phyloP scores from a whole-genome alignment of 75 land plant genomes.

The Pinus albicaulis region DNA sequence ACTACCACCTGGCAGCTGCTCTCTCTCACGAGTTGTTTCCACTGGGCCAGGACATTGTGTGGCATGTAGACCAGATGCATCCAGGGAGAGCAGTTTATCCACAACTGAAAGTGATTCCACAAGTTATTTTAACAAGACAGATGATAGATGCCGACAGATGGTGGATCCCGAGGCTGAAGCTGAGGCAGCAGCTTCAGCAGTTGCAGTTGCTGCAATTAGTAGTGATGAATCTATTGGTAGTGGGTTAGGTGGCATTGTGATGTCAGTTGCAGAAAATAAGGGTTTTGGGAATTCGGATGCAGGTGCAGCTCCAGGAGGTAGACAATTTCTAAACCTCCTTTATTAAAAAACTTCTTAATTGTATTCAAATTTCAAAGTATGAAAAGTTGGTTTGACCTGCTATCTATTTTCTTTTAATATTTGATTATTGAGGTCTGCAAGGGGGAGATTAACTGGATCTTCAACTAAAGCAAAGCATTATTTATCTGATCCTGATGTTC shows the following conservation, averaged over 20 bases:
- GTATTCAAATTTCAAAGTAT: neutral
- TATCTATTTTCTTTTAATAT: conserved; percentile 1
- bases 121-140: conserved; percentile 42
- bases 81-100: conserved; percentile 37
- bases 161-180: conserved; percentile 81
- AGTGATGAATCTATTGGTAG: conserved; percentile 71
- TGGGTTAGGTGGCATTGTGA: conserved; percentile 19
- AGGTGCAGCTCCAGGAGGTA: conserved; percentile 18
- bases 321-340: neutral
- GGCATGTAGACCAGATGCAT: conserved; percentile 37
- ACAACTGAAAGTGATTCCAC: conserved; percentile 29
- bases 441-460: neutral
- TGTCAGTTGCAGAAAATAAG: conserved; percentile 35
- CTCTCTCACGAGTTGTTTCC: conserved; percentile 31
- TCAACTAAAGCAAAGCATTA: neutral
- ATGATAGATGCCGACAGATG: conserved; percentile 29
- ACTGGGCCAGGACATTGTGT: conserved; percentile 51
- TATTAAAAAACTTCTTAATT: neutral
- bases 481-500: neutral
- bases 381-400: neutral
- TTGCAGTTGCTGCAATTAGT: conserved; percentile 94
- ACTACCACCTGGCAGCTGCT: conserved; percentile 50
- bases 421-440: neutral
- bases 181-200: conserved; percentile 97
- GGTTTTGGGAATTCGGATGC: conserved; percentile 26